phyloP scores from a whole-genome alignment of 495 filamentous ascomycete species.

The Penicillium coffeae region DNA sequence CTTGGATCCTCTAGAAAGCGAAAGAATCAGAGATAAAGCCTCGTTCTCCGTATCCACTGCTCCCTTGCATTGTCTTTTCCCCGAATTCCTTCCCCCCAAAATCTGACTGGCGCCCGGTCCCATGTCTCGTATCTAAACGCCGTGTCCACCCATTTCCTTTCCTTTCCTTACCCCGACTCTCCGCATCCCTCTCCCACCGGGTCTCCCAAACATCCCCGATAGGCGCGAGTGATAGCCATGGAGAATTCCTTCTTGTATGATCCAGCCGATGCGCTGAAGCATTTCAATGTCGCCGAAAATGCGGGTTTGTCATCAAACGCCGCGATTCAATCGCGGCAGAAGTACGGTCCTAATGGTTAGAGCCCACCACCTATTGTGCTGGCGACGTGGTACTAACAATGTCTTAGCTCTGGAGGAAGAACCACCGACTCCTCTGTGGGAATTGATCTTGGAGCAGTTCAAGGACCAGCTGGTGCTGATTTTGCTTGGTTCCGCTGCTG shows the following conservation, averaged over 20 bases:
- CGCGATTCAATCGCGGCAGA: conserved; percentile 57
- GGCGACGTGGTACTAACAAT: conserved; percentile 3
- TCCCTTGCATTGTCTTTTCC: conserved; percentile 1
- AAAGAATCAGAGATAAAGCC: conserved; percentile 2
- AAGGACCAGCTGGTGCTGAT: conserved; percentile 99
- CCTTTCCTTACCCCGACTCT: conserved; percentile 19
- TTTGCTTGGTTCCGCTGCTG: conserved; percentile 84
- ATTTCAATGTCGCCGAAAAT: conserved; percentile 64
- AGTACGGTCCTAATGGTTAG: conserved; percentile 85
- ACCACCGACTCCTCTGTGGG: conserved; percentile 94
- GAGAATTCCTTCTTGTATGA: conserved; percentile 73
- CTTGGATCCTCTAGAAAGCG: background rate
- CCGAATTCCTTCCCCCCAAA: conserved; percentile 5
- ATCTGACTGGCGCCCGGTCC: conserved; percentile 7
- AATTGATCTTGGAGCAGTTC: conserved; percentile 96
- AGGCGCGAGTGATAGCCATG: conserved; percentile 48
- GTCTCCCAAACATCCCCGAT: conserved; percentile 3
- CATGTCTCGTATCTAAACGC: conserved; percentile 17
- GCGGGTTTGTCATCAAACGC: conserved; percentile 68
- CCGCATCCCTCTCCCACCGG: conserved; percentile 13
- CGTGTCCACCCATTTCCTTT: conserved; percentile 9
- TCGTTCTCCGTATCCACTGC: conserved; percentile 6
- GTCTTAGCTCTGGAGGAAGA: conserved; percentile 84
- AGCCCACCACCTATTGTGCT: conserved; percentile 3
- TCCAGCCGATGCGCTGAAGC: conserved; percentile 62